These are phyloP conservation scores for Blastocystis hominis DNA, from an alignment of 352 stramenopile genomes.

Conservation along the genomic window DNA sequence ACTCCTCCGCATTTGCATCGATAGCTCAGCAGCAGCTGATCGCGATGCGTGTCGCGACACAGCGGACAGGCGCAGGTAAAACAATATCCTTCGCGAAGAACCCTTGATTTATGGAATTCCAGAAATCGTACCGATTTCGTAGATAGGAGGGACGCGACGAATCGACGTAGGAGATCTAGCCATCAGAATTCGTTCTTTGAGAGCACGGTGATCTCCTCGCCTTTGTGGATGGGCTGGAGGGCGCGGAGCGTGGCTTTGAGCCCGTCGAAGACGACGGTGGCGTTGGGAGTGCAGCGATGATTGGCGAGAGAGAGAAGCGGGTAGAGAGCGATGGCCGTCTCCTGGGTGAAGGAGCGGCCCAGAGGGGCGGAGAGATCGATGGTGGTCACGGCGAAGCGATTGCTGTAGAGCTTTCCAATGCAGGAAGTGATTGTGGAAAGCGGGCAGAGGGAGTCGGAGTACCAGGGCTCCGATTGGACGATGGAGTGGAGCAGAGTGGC, in stretches of 20 bases:
- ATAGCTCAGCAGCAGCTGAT: not conserved
- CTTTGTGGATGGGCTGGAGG: not conserved
- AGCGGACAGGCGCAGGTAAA: conserved; percentile 11
- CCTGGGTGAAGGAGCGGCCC: too few species aligned
- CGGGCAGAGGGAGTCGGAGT: not conserved
- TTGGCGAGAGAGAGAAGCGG: conserved; percentile 26
- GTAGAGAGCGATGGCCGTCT: conserved; percentile 18
- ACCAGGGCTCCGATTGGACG: conserved; percentile 12
- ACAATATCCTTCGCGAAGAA: conserved; percentile 23
- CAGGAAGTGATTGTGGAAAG: not conserved
- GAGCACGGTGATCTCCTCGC: conserved; percentile 32
- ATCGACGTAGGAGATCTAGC: conserved; percentile 47
- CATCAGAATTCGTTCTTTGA: not conserved
- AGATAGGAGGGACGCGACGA: not conserved
- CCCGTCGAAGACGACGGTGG: conserved; percentile 35
- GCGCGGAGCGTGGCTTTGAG: not conserved
- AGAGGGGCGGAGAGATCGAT: not conserved
- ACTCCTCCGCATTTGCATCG: not conserved
- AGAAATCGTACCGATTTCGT: not conserved
- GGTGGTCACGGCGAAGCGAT: conserved; percentile 17
- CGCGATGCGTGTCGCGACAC: not conserved
- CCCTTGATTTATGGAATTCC: not conserved
- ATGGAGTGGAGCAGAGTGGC: not conserved
- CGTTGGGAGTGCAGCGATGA: conserved; percentile 37
- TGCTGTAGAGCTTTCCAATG: conserved; percentile 33